Evolutionary conservation across 2,329 filamentous ascomycete genomes (phyloP), one percentile per base, ranked within the genome.

Genomic region (Microdochium trichocladiopsis): DNA sequence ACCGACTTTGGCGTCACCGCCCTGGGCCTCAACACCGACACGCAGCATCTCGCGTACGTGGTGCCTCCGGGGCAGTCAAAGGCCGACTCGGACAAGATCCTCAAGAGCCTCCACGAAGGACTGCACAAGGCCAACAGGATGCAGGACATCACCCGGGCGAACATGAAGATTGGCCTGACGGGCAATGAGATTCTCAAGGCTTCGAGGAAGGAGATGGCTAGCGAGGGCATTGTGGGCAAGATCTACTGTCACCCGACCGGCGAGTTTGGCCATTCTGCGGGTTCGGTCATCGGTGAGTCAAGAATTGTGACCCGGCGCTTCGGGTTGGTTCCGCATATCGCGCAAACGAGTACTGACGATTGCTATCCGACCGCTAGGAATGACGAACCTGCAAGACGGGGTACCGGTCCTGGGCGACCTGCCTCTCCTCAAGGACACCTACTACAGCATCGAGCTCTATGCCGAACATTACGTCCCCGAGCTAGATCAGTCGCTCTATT

Each of bases 191-290:
- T 79, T 37, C 61, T 78, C 23, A 64, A 63, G 47, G 65, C 61
- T 0, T 63, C 65, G 2, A 63, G 68, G 41, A 56, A 62, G 12
- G 67, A 74, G 54, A 77, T 77, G 71, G 57, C 59, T 11, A 56
- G 53, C 3, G 72, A 76, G 55, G 71, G 69, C 0, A 73, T 77
- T 36, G 58, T 71, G 51, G 76, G 75, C 10, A 74, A 66, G 57
- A 69, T 79, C 6, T 78, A 78, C 58, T 73, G 67, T 37, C 75
- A 78, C 51, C 68, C 75, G 1, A 75, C 76, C 14, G 75, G 75
- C 11, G 75, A 78, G 61, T 78, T 73, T 69, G 75, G 75, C 1
- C 75, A 78, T 53, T 71, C 72, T 2, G 75, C 74, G 0, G 75
- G 75, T 0, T 70, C 75, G 0, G 55, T 76, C 4, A 73, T 78